These are phyloP conservation scores for Wickerhamiella kurtzmanii DNA, from an alignment of 805 yeast genomes.

Conservation along the genomic window DNA sequence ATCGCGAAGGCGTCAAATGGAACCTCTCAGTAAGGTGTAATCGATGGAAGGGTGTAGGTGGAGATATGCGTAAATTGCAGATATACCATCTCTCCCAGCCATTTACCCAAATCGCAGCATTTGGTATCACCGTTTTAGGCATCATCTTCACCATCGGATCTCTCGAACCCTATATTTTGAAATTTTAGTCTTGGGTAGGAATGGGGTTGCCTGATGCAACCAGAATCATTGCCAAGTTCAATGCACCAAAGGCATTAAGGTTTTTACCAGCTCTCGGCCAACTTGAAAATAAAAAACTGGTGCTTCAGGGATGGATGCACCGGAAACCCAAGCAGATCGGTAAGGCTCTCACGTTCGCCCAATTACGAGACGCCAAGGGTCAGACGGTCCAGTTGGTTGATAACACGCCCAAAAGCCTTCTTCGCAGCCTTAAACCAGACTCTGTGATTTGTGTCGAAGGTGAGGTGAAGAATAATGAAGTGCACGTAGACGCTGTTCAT, in stretches of 20 bases:
- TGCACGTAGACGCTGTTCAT: slow-evolving; percentile 38
- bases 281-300: slow-evolving; percentile 13
- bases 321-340: slow-evolving; percentile 59
- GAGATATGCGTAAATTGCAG: background rate
- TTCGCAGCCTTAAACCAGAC: slow-evolving; percentile 48
- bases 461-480: slow-evolving; percentile 31
- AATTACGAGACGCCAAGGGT: slow-evolving; percentile 62
- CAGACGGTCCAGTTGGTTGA: slow-evolving; percentile 46
- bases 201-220: slow-evolving; percentile 4
- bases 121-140: too few species aligned
- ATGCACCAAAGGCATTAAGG: slow-evolving; percentile 10
- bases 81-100: background rate
- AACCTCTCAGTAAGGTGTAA: background rate
- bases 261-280: background rate
- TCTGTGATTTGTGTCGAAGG: slow-evolving; percentile 65
- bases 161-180: too few species aligned
- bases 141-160: too few species aligned
- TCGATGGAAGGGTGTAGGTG: background rate
- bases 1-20: background rate
- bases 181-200: too few species aligned
- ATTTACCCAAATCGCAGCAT: background rate
- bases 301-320: slow-evolving; percentile 77
- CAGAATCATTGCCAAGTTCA: slow-evolving; percentile 9
- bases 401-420: slow-evolving; percentile 27
- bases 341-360: slow-evolving; percentile 53